These are phyloP conservation scores for Blastocystis hominis DNA, from an alignment of 352 stramenopile species.

Conservation along the genomic window DNA sequence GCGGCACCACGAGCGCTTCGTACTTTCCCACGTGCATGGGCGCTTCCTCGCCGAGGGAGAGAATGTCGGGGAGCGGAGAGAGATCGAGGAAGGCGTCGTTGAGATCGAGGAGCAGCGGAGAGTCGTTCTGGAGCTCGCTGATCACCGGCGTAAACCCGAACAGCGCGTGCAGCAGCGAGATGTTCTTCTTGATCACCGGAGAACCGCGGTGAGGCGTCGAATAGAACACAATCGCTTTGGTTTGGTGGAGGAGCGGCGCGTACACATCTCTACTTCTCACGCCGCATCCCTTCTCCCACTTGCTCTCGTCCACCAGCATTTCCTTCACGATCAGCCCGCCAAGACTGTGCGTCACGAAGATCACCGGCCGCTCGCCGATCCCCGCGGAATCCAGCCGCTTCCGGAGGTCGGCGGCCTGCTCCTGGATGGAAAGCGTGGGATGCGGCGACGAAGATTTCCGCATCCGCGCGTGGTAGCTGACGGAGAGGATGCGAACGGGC, in stretches of 20 bases:
- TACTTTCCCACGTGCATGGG: conserved; percentile 69
- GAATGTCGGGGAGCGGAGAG: conserved; percentile 65
- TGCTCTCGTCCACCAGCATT: conserved; percentile 67
- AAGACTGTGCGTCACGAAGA: conserved; percentile 76
- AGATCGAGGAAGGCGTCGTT: conserved; percentile 70
- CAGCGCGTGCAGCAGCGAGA: conserved; percentile 68
- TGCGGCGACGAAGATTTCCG: conserved; percentile 70
- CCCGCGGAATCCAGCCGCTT: conserved; percentile 67
- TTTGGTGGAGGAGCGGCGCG: conserved; percentile 65
- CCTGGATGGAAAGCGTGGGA: conserved; percentile 70
- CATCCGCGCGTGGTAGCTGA: conserved; percentile 73
- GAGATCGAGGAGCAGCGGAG: conserved; percentile 69
- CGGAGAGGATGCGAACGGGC: conserved; percentile 69
- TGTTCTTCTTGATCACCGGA: conserved; percentile 62
- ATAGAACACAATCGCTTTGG: conserved; percentile 72
- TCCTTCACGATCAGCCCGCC: conserved; percentile 73
- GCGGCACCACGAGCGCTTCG: conserved; percentile 70
- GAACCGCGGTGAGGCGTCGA: conserved; percentile 72
- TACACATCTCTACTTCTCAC: conserved; percentile 23
- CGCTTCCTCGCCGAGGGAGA: conserved; percentile 69
- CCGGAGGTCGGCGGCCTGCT: conserved; percentile 68
- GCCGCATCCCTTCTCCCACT: neutral
- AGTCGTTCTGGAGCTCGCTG: conserved; percentile 70
- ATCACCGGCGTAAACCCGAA: conserved; percentile 59
- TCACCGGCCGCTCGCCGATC: conserved; percentile 69